Evolutionary conservation across 768 basidiomycete species (phyloP).

Genomic region (Collybia sordida): DNA sequence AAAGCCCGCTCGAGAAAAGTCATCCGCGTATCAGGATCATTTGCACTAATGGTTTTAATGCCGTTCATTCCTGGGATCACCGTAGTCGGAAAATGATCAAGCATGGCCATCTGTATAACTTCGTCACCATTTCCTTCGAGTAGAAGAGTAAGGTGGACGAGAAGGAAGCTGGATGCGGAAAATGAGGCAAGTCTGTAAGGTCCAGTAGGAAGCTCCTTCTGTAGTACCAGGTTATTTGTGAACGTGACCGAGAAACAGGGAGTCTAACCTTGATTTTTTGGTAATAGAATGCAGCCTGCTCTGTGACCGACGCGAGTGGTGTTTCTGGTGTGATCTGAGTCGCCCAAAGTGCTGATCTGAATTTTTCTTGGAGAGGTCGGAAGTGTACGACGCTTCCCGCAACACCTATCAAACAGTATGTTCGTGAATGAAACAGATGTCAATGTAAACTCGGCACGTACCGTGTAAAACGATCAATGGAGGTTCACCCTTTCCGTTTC

Average conservation of each 20-base stretch:
- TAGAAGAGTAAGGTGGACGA: conserved; percentile 5
- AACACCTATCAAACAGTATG: neutral
- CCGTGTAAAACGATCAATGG: conserved; percentile 4
- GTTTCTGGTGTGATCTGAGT: conserved; percentile 14
- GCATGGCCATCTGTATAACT: conserved; percentile 9
- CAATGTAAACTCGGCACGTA: neutral
- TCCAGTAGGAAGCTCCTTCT: conserved; percentile 11
- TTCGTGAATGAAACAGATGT: no score
- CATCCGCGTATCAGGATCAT: neutral
- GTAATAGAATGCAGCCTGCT: conserved; percentile 10
- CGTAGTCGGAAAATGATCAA: conserved; percentile 12
- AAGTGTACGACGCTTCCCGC: conserved; percentile 5
- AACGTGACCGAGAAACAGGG: neutral
- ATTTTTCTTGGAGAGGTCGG: conserved; percentile 5
- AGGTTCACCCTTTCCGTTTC: conserved; percentile 5
- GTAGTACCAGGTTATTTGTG: neutral
- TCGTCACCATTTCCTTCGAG: conserved; percentile 12
- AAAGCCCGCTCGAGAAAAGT: neutral
- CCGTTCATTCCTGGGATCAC: neutral
- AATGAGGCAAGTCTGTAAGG: conserved; percentile 13
- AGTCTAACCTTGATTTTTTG: conserved; percentile 11
- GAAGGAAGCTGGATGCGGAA: conserved; percentile 5
- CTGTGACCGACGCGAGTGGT: conserved; percentile 4
- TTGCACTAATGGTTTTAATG: neutral
- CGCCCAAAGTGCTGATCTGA: conserved; percentile 13